Evolutionary conservation across 2,329 filamentous ascomycete species (phyloP).

Genomic region (Trichoderma aggressivum): DNA sequence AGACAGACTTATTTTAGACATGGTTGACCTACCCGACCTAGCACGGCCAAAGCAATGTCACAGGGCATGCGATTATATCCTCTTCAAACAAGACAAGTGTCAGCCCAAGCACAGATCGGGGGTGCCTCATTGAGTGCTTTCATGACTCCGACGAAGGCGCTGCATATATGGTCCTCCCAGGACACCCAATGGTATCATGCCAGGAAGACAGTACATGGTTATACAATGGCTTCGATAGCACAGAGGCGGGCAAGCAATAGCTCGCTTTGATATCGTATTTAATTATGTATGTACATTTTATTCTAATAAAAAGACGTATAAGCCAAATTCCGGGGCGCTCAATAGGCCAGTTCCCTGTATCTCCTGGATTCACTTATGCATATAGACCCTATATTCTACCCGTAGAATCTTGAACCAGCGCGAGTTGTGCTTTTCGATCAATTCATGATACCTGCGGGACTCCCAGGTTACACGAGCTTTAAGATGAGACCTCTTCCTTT

Average conservation of each 20-base stretch:
- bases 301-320: neutral
- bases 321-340: neutral
- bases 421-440: neutral
- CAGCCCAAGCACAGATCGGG: neutral
- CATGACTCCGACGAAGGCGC: neutral
- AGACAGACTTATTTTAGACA: neutral
- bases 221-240: neutral
- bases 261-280: neutral
- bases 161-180: neutral
- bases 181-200: neutral
- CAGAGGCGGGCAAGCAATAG: neutral
- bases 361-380: neutral
- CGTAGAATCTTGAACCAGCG: accelerated
- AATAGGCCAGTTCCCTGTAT: neutral
- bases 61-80: neutral
- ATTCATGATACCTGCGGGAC: neutral
- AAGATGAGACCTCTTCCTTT: neutral
- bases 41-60: neutral
- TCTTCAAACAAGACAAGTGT: neutral
- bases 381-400: neutral
- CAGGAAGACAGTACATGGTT: neutral
- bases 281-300: neutral
- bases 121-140: neutral
- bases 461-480: neutral
- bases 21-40: neutral